A percentile compares a stretch with the other conserved stretches of the same genome.
Conservation (phyloP, 495 filamentous ascomycete genomes). For the Penicillium malachiteum region DNA sequence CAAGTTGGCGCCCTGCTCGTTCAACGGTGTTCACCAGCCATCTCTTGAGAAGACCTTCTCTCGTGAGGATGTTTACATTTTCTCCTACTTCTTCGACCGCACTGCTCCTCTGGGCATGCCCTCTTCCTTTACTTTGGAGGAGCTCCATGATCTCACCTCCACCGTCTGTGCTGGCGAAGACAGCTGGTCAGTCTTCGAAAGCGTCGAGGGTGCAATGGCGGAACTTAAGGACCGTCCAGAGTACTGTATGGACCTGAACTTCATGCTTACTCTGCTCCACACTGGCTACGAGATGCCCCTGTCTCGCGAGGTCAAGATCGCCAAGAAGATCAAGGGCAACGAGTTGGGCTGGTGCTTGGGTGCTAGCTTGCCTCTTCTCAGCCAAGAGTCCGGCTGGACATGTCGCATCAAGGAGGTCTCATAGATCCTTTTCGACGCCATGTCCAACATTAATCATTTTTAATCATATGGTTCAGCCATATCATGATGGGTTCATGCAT, state of each 20-base stretch:
- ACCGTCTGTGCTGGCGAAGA: constrained; percentile 80
- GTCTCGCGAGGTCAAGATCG: constrained; percentile 91
- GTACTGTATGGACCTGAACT: constrained; percentile 91
- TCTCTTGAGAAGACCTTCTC: constrained; percentile 90
- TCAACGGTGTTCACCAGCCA: constrained; percentile 95
- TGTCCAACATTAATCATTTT: constrained; percentile 26
- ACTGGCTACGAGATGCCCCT: constrained; percentile 98
- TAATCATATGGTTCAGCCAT: constrained; percentile 26
- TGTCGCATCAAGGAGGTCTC: constrained; percentile 67
- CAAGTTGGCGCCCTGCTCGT: constrained; percentile 85
- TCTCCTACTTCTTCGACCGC: constrained; percentile 97
- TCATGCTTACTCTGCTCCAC: constrained; percentile 88
- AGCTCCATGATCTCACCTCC: constrained; percentile 78
- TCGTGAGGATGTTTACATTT: constrained; percentile 88
- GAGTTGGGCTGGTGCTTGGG: constrained; percentile 98
- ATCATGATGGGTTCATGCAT: constrained; percentile 34
- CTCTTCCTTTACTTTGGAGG: constrained; percentile 83
- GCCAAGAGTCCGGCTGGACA: constrained; percentile 71
- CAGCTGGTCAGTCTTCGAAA: constrained; percentile 74
- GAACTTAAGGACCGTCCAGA: constrained; percentile 81
- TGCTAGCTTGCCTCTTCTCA: constrained; percentile 78
- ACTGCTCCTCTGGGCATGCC: constrained; percentile 91
- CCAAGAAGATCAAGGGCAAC: constrained; percentile 97
- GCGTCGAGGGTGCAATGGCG: constrained; percentile 64
- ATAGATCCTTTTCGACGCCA: constrained; percentile 28